Conservation (phyloP, 179 eudicot species). For the Actinidia polygama region DNA sequence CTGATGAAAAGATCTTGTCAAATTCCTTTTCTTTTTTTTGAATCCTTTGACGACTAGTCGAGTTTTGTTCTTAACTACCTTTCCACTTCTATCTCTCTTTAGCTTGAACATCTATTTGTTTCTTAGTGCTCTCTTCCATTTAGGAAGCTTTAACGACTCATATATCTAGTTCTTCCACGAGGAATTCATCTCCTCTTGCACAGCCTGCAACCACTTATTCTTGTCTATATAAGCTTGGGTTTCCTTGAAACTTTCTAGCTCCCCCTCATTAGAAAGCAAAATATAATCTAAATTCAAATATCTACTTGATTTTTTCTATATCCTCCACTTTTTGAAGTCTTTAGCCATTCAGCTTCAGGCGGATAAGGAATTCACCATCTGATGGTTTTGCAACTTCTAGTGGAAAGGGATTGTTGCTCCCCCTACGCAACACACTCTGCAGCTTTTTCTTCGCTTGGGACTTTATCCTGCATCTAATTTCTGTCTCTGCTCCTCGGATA, state of each 20-base stretch:
- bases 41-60: background rate
- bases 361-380: background rate
- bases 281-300: background rate
- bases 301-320: too few species aligned
- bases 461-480: slow-evolving; percentile 11
- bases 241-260: background rate
- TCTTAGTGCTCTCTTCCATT: background rate
- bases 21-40: background rate
- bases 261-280: slow-evolving; percentile 6
- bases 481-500: too few species aligned
- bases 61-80: background rate
- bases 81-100: background rate
- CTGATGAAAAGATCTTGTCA: background rate
- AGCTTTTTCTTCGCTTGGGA: background rate
- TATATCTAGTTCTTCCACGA: background rate
- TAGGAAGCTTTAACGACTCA: background rate
- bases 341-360: background rate
- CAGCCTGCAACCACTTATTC: background rate
- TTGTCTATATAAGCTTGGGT: background rate
- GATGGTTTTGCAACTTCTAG: background rate
- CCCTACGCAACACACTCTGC: background rate
- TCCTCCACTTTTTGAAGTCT: too few species aligned
- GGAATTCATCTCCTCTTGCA: background rate
- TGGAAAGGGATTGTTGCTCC: background rate
- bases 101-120: background rate